Base-by-base conservation (phyloP, 202 grass and related monocot genomes). In the Brachypodium distachyon region DNA sequence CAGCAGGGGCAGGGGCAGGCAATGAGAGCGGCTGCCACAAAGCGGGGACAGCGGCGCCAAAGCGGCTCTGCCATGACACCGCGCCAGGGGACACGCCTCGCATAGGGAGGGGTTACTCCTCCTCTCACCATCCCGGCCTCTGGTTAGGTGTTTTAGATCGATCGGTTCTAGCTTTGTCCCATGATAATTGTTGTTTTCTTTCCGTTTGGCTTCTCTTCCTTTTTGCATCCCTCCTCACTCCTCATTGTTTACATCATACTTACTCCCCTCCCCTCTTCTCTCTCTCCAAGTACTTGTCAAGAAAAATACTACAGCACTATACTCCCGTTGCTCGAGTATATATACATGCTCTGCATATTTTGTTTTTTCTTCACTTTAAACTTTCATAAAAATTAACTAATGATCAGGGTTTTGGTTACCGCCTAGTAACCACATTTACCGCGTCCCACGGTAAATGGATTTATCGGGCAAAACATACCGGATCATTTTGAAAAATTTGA, bases 1-100 rank as follows among this genome's bases (percentile, higher is more conserved):
- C 63, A 49, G 61, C 63, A 49, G 61, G 61, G 62, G 7, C 39
- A 41, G 9, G 48, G 7, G 48, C 47, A 40, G 11, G 66, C 60
- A 73, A 33, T 66, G 28, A 74, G 79, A 82, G 72, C 18, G 71
- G 6, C 49, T 72, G 90, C 74, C 41, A 61, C 61, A 77, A 80
- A 86, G 84, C 76, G 88, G 91, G 70, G 88, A 97, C 88, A 97
- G 41, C 84, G 94, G 94, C 84, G 91, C 64, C 81, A 92, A 91
- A 93, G 86, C 79, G 79, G 86, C 57, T 76, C 86, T 90, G 86
- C 82, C 62, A 76, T 92, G 94, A 82, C 87, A 76, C 89, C 88
- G 79, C 22, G 77, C 32, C 52, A 64, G 94, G 94, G 86, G 70
- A 92, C 94, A 97, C 76, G 56, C 10, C 84, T 37, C 49, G 77